Evolutionary conservation across 768 basidiomycete species (phyloP), one percentile per base, ranked within the genome.

Genomic region (Austroboletus festivus): DNA sequence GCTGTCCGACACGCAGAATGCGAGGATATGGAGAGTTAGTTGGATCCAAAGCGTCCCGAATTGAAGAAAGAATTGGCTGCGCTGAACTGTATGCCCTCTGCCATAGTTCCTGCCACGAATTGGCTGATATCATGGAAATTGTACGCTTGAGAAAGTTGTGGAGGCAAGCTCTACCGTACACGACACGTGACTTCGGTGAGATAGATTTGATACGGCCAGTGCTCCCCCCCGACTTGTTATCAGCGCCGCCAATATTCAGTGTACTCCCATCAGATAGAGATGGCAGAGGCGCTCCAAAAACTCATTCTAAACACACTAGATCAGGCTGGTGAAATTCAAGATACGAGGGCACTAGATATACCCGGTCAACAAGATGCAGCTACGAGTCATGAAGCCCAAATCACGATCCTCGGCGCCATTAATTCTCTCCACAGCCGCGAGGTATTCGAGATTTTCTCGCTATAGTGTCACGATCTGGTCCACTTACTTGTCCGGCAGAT

Each of bases 391-490:
- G 90, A 93, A 63, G 81, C 79, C 48, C 95, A 97, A 74, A 84
- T 85, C 56, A 74, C 75, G 44, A 80, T 98, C 57, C 84, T 94
- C 40, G 92, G 91, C 55, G 93, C 90, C 2, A 74, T 99, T 58
- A 97, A 96, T 71, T 95, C 92, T 23, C 76, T 99, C 46, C 71
- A 79, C 15, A 88, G 86, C 65, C 86, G 89, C 62, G 90, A 96
- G 61, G 93, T 89, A 61, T 56, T n/a, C n/a, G n/a, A n/a, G n/a
- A n/a, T n/a, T n/a, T n/a, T n/a, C n/a, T n/a, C n/a, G n/a, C n/a
- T n/a, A n/a, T 48, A 40, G 47, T 23, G 46, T 40, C 20, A 38
- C 8, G 38, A 38, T 47, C 28, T 37, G 34, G 45, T 48, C 40
- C 35, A 24, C 59, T 63, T 41, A 55, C 51, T 41, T 40, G 21